A percentile compares a stretch with the other conserved stretches of the same genome.
Evolutionary conservation across 305 asterid species (phyloP).

Genomic region (Fraxinus floribunda): DNA sequence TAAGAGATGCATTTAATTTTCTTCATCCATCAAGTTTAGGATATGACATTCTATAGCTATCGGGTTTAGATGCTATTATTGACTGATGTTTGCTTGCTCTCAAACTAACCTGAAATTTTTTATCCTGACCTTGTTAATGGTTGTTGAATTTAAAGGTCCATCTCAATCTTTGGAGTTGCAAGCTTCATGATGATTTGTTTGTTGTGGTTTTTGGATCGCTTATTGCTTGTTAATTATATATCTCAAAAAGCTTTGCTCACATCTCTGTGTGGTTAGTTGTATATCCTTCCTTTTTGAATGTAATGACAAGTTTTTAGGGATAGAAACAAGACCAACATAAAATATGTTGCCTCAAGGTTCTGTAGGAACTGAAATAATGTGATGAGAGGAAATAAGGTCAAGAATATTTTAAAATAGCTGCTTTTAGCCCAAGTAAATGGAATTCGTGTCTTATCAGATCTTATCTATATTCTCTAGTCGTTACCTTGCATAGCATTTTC

Average conservation of each 20-base stretch:
- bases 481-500: not conserved
- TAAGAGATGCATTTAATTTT: not conserved
- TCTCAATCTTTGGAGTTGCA: not conserved
- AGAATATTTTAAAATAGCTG: not conserved
- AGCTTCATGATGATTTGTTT: not conserved
- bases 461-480: not conserved
- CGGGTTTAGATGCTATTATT: not conserved
- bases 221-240: not conserved
- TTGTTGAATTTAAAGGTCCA: not conserved
- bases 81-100: constrained; percentile 15
- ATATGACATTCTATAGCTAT: constrained; percentile 10
- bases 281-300: not conserved
- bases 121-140: not conserved
- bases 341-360: not conserved
- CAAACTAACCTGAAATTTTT: not conserved
- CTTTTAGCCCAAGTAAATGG: not conserved
- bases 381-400: not conserved
- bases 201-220: not conserved
- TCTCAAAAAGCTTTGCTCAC: not conserved
- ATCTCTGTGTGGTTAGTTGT: not conserved
- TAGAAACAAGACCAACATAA: not conserved
- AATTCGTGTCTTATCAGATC: not conserved
- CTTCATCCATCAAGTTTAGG: constrained; percentile 10
- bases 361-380: not conserved
- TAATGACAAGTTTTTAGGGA: not conserved